Evolutionary conservation across 768 basidiomycete genomes (phyloP), one percentile per base, ranked within the genome.

Genomic region (Podaxis sp.): DNA sequence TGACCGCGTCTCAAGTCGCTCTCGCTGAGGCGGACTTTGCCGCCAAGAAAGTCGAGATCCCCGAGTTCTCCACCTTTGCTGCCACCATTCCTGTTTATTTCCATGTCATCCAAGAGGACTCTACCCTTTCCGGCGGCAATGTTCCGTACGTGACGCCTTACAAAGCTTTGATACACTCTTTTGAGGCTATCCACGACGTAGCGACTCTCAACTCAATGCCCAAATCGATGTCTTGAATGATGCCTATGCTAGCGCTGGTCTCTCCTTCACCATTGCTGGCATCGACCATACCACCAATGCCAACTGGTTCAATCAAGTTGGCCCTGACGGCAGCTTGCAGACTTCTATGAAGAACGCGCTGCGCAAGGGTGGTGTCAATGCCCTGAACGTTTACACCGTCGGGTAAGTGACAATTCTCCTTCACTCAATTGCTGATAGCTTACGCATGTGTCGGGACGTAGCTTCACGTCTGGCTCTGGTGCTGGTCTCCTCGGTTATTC

Each of bases 331-430:
- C 37, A 65, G 69, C 37, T 66, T 70, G 24, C 82, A 85, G 68
- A 81, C 75, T 11, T 69, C 70, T 4, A 85, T 85, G 82, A 85
- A 85, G 75, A 69, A 41, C 0, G 53, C 74, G 27, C 76, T 85
- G 24, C 76, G 82, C 47, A 37, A 72, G 53, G 82, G 84, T 46
- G 73, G 68, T 27, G 72, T 66, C 1, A 68, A 68, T 11, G 77
- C 73, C 46, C 75, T 85, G 57, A 84, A 83, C 63, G 74, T 84
- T 57, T 85, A 84, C 73, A 77, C 77, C 40, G 82, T 83, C 29
- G 82, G 82, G 75, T 82, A 66, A 54, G 74, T 69, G n/a, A 22
- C 9, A 3, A 29, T 37, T 29, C 17, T 12, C 24, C 29, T 22
- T 17, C 2, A 8, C 1, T 29, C 50, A 37, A 9, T 57, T 29